These are phyloP conservation scores for Nemania sp. DNA, from an alignment of 2,329 filamentous ascomycete genomes.

Conservation along the genomic window DNA sequence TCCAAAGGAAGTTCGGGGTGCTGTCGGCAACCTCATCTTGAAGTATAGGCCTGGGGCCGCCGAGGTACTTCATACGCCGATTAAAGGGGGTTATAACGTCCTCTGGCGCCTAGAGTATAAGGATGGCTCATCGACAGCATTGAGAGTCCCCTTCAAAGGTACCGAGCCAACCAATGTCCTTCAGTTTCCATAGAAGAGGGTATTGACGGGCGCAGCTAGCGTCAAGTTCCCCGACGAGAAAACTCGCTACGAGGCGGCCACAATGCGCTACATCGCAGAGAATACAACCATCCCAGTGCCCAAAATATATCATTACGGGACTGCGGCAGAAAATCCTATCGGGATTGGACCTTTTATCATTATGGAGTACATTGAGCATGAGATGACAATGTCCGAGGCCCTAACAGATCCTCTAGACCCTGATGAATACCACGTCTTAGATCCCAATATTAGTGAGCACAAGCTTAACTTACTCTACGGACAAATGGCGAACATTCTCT, in stretches of 20 bases:
- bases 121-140: conserved; percentile 38
- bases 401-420: conserved; percentile 14
- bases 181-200: conserved; percentile 8
- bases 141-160: conserved; percentile 36
- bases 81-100: conserved; percentile 39
- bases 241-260: conserved; percentile 41
- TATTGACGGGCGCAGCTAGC: conserved; percentile 9
- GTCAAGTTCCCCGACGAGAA: conserved; percentile 43
- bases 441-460: conserved; percentile 40
- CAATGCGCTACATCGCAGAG: conserved; percentile 39
- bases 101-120: conserved; percentile 40
- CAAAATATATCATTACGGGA: conserved; percentile 38
- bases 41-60: conserved; percentile 33
- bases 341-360: conserved; percentile 44
- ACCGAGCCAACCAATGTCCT: conserved; percentile 10
- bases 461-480: conserved; percentile 43
- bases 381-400: conserved; percentile 35
- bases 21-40: conserved; percentile 30
- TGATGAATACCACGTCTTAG: conserved; percentile 37
- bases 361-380: conserved; percentile 43
- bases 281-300: conserved; percentile 43
- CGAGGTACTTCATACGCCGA: conserved; percentile 30
- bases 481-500: conserved; percentile 46
- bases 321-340: conserved; percentile 38
- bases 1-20: conserved; percentile 25